Base-by-base conservation (phyloP, 2,329 filamentous ascomycete genomes). In the Aspergillus sclerotialis region DNA sequence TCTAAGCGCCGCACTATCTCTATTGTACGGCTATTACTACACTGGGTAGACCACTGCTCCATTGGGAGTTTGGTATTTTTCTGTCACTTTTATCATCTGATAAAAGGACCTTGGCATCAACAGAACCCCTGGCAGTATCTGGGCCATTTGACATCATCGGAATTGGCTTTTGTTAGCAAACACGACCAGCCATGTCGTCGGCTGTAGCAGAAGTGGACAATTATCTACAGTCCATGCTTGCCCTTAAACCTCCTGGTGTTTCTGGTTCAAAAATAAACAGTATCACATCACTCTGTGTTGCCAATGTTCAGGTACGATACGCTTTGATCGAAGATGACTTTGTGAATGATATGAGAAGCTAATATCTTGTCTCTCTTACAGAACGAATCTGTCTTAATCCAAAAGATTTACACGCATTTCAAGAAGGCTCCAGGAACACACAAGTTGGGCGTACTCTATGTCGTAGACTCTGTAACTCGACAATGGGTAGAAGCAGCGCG, bases 401-500 rank as follows among this genome's bases (percentile, higher is more conserved):
- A 94, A 64, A 95, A 94, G 64, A 83, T 98, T 56, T 94, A 85
- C 68, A 93, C 89, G 48, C 89, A 95, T 58, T 93, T 96, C 75
- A 94, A 93, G 67, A 94, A 92, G 67, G 82, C 89, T 49, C 86
- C 87, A 40, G 80, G 80, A 61, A 94, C 88, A 61, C 90, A 98
- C 77, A 98, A 98, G 70, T 77, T 98, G 65, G 92, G 92, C 68
- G 89, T 95, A 59, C 82, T 98, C 69, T 98, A 98, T 81, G 89
- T 96, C 69, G 86, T 98, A 89, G 92, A 98, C 76, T 94, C 90
- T 73, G 89, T 98, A 77, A 90, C 89, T 64, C 87, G 92, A 68
- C 90, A 93, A 72, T 98, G 92, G 90, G 80, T 94, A 72, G 90
- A 96, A 64, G 84, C 88, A 67, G 90, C 92, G 56, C 92, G 89